A percentile compares a stretch with the other conserved stretches of the same genome.
Conservation (phyloP, 2,329 filamentous ascomycete genomes). For the Daldinia eschscholtzii region DNA sequence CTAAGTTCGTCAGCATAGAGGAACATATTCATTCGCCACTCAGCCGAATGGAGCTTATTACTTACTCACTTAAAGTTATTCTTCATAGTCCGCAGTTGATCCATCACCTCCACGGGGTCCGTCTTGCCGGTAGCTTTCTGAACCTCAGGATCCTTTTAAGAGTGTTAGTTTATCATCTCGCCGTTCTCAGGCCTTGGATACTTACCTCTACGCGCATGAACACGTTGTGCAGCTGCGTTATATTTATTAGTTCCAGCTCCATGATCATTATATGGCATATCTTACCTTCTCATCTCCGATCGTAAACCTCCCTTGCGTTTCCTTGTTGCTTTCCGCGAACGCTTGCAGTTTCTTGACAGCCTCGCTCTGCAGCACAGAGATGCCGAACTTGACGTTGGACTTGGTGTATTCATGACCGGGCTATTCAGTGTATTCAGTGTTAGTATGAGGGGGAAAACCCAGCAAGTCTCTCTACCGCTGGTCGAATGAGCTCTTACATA, state of each 20-base stretch:
- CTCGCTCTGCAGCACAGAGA: constrained; percentile 79
- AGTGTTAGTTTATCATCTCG: not conserved
- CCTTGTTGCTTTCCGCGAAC: constrained; percentile 82
- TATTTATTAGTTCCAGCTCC: constrained; percentile 17
- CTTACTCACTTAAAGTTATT: constrained; percentile 75
- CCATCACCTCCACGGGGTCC: constrained; percentile 86
- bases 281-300: constrained; percentile 99
- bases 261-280: constrained; percentile 62
- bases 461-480: not conserved
- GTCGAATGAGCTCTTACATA: constrained; percentile 70
- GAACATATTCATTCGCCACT: not conserved
- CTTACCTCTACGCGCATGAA: constrained; percentile 90
- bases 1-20: constrained; percentile 43
- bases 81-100: constrained; percentile 89
- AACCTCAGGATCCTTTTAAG: constrained; percentile 78
- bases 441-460: not conserved
- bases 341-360: constrained; percentile 81
- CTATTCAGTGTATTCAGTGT: constrained; percentile 62
- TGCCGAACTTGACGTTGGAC: constrained; percentile 88
- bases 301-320: constrained; percentile 96
- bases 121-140: constrained; percentile 86
- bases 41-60: constrained; percentile 42
- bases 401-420: constrained; percentile 99
- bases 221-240: constrained; percentile 83
- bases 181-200: constrained; percentile 23